These are phyloP conservation scores for Rhizopogon vinicolor DNA, from an alignment of 768 basidiomycete species.

Conservation along the genomic window DNA sequence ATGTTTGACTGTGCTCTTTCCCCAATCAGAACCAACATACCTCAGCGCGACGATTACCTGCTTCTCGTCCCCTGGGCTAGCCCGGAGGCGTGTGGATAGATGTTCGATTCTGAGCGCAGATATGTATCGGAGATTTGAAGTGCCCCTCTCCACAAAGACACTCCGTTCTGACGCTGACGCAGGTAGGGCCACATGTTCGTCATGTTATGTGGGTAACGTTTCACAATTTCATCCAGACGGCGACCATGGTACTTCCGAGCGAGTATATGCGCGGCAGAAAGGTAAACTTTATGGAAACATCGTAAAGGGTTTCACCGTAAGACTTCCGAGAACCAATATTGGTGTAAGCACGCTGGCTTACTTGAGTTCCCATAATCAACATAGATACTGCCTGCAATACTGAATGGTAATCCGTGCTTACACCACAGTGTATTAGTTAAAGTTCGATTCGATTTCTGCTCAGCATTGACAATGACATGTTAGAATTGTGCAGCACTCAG, in stretches of 20 bases:
- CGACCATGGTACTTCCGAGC: slow-evolving; percentile 41
- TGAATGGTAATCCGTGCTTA: too few relatives aligned
- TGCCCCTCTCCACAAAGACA: slow-evolving; percentile 25
- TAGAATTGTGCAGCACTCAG: too few relatives aligned
- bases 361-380: too few relatives aligned
- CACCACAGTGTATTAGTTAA: too few relatives aligned
- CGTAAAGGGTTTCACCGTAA: not conserved
- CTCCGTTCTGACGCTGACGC: slow-evolving; percentile 42
- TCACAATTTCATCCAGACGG: slow-evolving; percentile 38
- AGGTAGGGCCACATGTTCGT: slow-evolving; percentile 77
- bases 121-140: slow-evolving; percentile 36
- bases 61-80: slow-evolving; percentile 51
- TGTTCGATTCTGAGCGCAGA: slow-evolving; percentile 25
- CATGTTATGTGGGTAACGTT: slow-evolving; percentile 37
- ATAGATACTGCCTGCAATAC: too few relatives aligned
- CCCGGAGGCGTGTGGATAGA: slow-evolving; percentile 50
- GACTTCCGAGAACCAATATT: not conserved
- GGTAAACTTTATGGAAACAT: slow-evolving; percentile 41
- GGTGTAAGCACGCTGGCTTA: too few relatives aligned
- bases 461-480: too few relatives aligned
- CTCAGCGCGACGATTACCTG: slow-evolving; percentile 55
- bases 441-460: too few relatives aligned
- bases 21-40: slow-evolving; percentile 27
- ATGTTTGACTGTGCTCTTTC: not conserved
- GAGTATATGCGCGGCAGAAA: slow-evolving; percentile 54